Base-by-base conservation (phyloP, 1,139 yeast genomes). In the Suhomyces bribrorum region DNA sequence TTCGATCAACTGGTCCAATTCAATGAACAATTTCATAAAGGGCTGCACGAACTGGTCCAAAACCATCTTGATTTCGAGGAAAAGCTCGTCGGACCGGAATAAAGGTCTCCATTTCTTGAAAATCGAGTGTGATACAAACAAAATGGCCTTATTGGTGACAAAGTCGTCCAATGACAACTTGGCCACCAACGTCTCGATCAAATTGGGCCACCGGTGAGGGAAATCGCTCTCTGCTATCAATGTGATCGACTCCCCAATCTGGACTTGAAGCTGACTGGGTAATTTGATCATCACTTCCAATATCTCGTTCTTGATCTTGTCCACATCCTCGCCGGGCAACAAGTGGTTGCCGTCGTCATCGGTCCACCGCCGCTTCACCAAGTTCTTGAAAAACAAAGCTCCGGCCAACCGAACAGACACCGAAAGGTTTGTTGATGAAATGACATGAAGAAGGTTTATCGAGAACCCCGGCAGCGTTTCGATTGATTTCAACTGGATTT, bases 31-130 rank as follows among this genome's bases (percentile, higher is more conserved):
- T 28, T 71, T 69, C 57, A 89, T 62, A 56, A 86, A 94, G 2
- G 97, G 96, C 31, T 68, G 72, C n/a, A 87, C 79, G 66, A 94
- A 92, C 56, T 85, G 87, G 39, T 81, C 86, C 49, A 94, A 71
- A 1, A 92, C 99, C 61, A 86, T 69, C 56, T 86, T 81, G 55
- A 94, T 94, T 59, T 94, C 99, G 42, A 78, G 62, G 57, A 88
- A 90, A 42, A 94, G 75, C 38, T 83, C 97, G 60, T 94, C 96
- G 2, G 96, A 85, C 53, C 97, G 76, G 58, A 88, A 88, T 40
- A 92, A 71, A 1, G 97, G 96, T 56, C 98, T 77, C 99, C 99
- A 94, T 64, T 95, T 81, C 59, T 86, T 88, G 66, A 92, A 94
- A 46, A 94, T 90, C 0, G 97, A 86, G 61, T 94, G 98, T 7